A percentile compares a stretch with the other conserved stretches of the same genome.
Evolutionary conservation across 225 moss, liverwort and hornwort species (phyloP).

Genomic region (Sphagnum contortum): DNA sequence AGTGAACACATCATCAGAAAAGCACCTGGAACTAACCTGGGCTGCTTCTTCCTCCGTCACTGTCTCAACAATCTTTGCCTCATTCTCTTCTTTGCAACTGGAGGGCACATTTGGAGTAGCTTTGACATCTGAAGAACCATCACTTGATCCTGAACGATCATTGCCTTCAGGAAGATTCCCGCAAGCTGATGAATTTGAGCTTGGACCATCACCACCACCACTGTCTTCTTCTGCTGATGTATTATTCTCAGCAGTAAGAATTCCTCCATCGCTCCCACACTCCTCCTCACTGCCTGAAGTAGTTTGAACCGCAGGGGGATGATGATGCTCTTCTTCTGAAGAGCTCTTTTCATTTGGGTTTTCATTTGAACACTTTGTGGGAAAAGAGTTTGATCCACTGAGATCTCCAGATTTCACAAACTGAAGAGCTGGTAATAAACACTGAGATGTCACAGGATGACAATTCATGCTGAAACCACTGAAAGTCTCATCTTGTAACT

Average conservation of each 20-base stretch:
- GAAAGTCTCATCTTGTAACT: conserved; percentile 9
- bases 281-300: conserved; percentile 31
- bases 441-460: too few species aligned
- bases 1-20: too few species aligned
- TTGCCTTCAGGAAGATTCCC: conserved; percentile 20
- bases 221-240: conserved; percentile 7
- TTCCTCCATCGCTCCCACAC: conserved; percentile 24
- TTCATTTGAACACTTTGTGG: conserved; percentile 4
- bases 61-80: conserved; percentile 1
- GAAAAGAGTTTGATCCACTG: conserved; percentile 37
- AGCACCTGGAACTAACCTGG: too few species aligned
- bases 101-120: conserved; percentile 15
- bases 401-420: conserved; percentile 27
- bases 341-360: conserved; percentile 1
- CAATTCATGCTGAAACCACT: neutral
- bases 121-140: conserved; percentile 38
- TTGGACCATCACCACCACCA: conserved; percentile 20
- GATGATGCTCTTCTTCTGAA: conserved; percentile 4
- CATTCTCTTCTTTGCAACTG: conserved; percentile 7
- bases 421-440: too few species aligned
- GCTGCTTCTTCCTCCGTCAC: conserved; percentile 4
- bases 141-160: conserved; percentile 37
- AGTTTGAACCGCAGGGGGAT: conserved; percentile 14
- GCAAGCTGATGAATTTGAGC: conserved; percentile 58
- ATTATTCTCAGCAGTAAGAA: neutral